Base-by-base conservation (phyloP, 2,329 filamentous ascomycete genomes). In the Fusarium tuaranense region DNA sequence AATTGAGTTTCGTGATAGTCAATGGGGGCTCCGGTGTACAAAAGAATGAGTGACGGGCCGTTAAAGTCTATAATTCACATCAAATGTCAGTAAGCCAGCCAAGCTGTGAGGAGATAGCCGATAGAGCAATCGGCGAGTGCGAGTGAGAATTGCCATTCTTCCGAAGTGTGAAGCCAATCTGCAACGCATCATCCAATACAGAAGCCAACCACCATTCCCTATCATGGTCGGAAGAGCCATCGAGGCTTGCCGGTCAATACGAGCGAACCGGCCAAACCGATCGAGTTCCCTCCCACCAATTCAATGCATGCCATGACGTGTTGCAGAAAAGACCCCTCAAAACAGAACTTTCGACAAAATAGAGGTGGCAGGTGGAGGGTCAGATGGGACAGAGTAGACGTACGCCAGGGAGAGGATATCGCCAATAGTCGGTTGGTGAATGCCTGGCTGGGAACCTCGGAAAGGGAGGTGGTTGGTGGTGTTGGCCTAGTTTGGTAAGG, bases 371-470 rank as follows among this genome's bases (percentile, higher is more conserved):
- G 71, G 70, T 71, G 66, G 71, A 61, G 69, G 69, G 63, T 78
- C 69, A 78, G 70, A 66, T 68, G 64, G 64, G 58, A 66, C 36
- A 75, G 25, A 51, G 46, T 10, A 57, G 70, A 75, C 78, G 72
- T 79, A 79, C 78, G 70, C 70, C 71, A 80, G 75, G 77, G 74
- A 79, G 73, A 71, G 51, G 64, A 74, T 79, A 79, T 79, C 76
- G 74, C 78, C 77, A 79, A 78, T 80, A 78, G 71, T 79, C 68
- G 67, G 67, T 59, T 64, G 63, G 63, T 72, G 69, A 78, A 77
- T 79, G 57, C 69, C 70, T 73, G 69, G 67, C 60, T 63, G 66
- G 65, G 65, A 38, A 78, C 69, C 61, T 53, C 51, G 44, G 55
- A 64, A 73, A 71, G 44, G 61, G 71, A 77, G 73, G 73, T 68